phyloP scores from a whole-genome alignment of 345 rosid species.

The Adansonia digitata region DNA sequence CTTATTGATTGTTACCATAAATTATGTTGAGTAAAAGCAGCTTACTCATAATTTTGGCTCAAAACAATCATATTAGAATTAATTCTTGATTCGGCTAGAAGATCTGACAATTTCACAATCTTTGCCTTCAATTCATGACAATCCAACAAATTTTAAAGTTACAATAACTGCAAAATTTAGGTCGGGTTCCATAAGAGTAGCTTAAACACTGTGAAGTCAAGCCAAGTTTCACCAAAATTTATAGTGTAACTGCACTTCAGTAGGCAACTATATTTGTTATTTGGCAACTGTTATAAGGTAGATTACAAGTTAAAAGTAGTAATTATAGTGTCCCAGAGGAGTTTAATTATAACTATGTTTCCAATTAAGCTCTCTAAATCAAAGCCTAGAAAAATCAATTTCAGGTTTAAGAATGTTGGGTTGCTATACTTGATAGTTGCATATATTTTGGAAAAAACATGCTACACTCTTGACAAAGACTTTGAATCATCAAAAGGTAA shows the following conservation, averaged over 20 bases:
- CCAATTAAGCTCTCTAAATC: no score
- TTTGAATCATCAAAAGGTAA: neutral
- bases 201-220: neutral
- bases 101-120: neutral
- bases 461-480: neutral
- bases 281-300: no score
- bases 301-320: no score
- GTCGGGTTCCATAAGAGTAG: neutral
- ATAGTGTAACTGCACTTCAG: neutral
- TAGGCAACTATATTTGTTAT: neutral
- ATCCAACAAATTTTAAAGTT: neutral
- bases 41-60: neutral
- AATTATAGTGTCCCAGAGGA: no score
- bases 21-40: no score
- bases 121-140: neutral
- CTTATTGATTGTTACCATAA: neutral
- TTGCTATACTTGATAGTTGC: neutral
- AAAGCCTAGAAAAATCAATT: neutral
- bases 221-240: neutral
- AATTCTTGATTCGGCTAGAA: neutral
- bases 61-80: no score
- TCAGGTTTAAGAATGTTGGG: neutral
- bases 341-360: no score
- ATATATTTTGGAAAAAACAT: neutral
- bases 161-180: neutral